Evolutionary conservation across 805 yeast genomes (phyloP), one percentile per base, ranked within the genome.

Genomic region (Cyberlindnera euphorbiae): DNA sequence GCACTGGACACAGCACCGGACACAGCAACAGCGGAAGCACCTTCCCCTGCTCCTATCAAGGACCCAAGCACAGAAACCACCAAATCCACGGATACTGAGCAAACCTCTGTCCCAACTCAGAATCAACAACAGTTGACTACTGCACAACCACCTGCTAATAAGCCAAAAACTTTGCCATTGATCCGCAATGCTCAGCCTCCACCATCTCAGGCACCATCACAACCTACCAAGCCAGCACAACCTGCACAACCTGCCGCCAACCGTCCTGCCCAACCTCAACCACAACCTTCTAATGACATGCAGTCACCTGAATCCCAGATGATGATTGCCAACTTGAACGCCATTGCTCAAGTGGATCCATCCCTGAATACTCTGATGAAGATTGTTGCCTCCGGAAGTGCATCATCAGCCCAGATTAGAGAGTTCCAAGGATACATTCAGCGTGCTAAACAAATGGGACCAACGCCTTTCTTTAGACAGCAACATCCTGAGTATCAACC

Each of bases 321-420:
- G 44, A 86, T 90, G 84, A 87, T 90, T 47, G 77, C 83, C 4
- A 84, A 87, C 49, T 69, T 90, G 52, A 89, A 89, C 52, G 68
- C 82, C 1, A 78, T 90, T 60, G 97, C 97, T 0, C 71, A 82
- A 27, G 67, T 69, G 5, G 94, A 88, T 51, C 69, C 76, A 0
- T 69, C 78, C 5, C 60, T 90, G 33, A 82, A 78, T 45, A 60
- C 71, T 1, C 62, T 90, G 35, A 88, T 90, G 96, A 78, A 80
- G 44, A 73, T 71, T 5, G 96, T 90, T 2, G 97, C 97, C 0
- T 73, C 81, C 38, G 95, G 95, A 5, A 69, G 67, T 17, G 96
- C 96, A 0, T 58, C 77, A 1, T 72, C 75, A 5, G 78, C 71
- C 6, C 90, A 87, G 56, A 82, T 90, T 13, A 64, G 74, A 17